Evolutionary conservation across 257 asterid genomes (phyloP).

Genomic region (Plantago ovata): DNA sequence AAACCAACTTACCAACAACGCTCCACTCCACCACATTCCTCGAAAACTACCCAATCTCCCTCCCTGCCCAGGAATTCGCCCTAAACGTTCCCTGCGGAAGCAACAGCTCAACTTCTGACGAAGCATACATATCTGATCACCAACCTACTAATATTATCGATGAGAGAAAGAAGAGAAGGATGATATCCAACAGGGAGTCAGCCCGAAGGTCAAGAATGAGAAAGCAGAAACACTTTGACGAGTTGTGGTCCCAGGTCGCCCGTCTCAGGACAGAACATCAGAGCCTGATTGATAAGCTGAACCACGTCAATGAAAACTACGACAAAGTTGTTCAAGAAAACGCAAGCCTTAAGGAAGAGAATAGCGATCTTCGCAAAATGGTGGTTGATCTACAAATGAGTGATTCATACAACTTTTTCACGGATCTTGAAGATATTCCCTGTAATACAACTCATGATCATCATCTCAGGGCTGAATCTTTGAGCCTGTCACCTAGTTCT

Average conservation of each 20-base stretch:
- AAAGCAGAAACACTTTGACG: slow-evolving; percentile 86
- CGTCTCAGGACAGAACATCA: slow-evolving; percentile 64
- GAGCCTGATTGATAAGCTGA: slow-evolving; percentile 52
- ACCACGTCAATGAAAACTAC: slow-evolving; percentile 50
- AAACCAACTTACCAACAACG: slow-evolving; percentile 35
- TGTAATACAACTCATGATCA: slow-evolving; percentile 44
- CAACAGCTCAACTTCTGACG: slow-evolving; percentile 74
- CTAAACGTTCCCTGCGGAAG: slow-evolving; percentile 35
- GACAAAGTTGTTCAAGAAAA: slow-evolving; percentile 60
- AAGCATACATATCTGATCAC: slow-evolving; percentile 49
- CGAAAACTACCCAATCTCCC: slow-evolving; percentile 28
- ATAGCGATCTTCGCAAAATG: slow-evolving; percentile 63
- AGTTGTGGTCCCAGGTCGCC: slow-evolving; percentile 71
- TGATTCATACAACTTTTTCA: slow-evolving; percentile 42
- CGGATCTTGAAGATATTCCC: slow-evolving; percentile 46
- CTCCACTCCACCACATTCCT: slow-evolving; percentile 33
- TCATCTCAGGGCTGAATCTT: background rate
- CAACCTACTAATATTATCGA: slow-evolving; percentile 40
- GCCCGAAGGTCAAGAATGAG: slow-evolving; percentile 94
- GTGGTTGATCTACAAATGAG: slow-evolving; percentile 44
- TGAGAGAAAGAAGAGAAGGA: slow-evolving; percentile 76
- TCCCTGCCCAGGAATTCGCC: slow-evolving; percentile 32
- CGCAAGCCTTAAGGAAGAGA: slow-evolving; percentile 57
- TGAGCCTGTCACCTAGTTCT: too few species aligned
- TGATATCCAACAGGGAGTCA: slow-evolving; percentile 87